Percentiles rank a stretch among this genome's conserved stretches.
These are phyloP conservation scores for Mucor mucedo DNA, from an alignment of 371 early-diverging fungal genomes.

Conservation along the genomic window DNA sequence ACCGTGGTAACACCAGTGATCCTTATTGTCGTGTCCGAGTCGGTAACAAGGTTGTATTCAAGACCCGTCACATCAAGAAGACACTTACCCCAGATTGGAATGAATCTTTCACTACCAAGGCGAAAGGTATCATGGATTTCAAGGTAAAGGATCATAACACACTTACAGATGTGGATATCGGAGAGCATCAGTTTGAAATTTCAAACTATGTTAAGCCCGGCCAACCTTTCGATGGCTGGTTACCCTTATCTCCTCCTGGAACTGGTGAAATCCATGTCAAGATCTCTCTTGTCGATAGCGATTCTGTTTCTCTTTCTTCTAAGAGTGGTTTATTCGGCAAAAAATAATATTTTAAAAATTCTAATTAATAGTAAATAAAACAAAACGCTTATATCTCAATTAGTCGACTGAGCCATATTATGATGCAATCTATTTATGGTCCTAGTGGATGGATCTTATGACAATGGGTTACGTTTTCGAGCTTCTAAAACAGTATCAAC, in stretches of 20 bases:
- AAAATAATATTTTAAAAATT: constrained; percentile 8
- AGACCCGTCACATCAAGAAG: constrained; percentile 82
- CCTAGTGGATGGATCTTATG: no score
- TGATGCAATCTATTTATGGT: no score
- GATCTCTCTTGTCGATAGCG: constrained; percentile 17
- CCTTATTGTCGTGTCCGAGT: constrained; percentile 64
- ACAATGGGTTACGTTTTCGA: no score
- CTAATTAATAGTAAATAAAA: neutral
- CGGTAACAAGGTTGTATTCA: constrained; percentile 68
- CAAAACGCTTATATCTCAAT: no score
- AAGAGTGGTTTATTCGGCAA: constrained; percentile 23
- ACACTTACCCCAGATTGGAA: constrained; percentile 76
- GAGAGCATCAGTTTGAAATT: constrained; percentile 60
- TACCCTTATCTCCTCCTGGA: constrained; percentile 45
- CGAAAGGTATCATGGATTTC: constrained; percentile 55
- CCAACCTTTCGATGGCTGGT: constrained; percentile 51
- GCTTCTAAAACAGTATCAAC: no score
- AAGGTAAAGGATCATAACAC: constrained; percentile 75
- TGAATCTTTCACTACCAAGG: constrained; percentile 37
- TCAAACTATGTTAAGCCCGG: constrained; percentile 48
- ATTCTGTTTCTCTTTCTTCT: constrained; percentile 11
- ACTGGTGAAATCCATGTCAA: constrained; percentile 53
- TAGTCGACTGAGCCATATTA: no score
- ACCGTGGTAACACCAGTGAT: constrained; percentile 66
- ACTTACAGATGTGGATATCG: constrained; percentile 71